A percentile compares a stretch with the other conserved stretches of the same genome.
Conservation (phyloP, 495 filamentous ascomycete species). For the Podospora didyma region DNA sequence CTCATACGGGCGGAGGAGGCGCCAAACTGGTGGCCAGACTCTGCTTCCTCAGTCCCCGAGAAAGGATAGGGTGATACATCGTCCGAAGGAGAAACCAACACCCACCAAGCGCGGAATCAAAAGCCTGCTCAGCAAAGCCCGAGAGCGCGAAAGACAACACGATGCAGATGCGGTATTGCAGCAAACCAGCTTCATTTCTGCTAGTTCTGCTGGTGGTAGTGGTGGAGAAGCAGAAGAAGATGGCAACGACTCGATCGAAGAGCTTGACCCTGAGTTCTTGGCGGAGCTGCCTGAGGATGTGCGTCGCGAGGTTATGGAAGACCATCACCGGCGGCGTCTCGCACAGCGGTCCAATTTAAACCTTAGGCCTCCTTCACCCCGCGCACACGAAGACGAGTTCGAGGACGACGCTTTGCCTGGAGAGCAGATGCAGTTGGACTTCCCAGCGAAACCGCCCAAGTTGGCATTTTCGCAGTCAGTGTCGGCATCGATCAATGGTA, state of each 20-base stretch:
- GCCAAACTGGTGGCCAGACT: constrained; percentile 29
- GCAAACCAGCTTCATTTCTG: constrained; percentile 62
- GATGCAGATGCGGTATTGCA: constrained; percentile 49
- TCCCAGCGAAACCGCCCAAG: constrained; percentile 32
- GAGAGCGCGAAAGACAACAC: constrained; percentile 34
- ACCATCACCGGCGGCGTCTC: constrained; percentile 59
- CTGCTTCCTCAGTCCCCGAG: constrained; percentile 56
- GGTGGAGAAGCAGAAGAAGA: constrained; percentile 20
- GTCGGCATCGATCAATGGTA: constrained; percentile 21
- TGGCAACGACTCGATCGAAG: constrained; percentile 27
- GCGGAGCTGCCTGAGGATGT: constrained; percentile 79
- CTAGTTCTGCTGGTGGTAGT: background rate
- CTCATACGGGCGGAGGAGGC: constrained; percentile 51
- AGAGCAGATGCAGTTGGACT: constrained; percentile 33
- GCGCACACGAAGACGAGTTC: constrained; percentile 6
- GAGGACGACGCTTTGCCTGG: constrained; percentile 6
- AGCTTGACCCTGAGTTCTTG: constrained; percentile 68
- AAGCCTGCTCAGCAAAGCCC: constrained; percentile 41
- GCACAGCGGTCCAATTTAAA: constrained; percentile 29
- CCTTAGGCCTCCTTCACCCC: constrained; percentile 10
- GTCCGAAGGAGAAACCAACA: constrained; percentile 48
- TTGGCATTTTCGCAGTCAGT: constrained; percentile 24
- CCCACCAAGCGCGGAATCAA: constrained; percentile 57
- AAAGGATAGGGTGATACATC: constrained; percentile 44
- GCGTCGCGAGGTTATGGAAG: constrained; percentile 67